Evolutionary conservation across 1,284 basidiomycete genomes (phyloP).

Genomic region (Ceratobasidium sp.): DNA sequence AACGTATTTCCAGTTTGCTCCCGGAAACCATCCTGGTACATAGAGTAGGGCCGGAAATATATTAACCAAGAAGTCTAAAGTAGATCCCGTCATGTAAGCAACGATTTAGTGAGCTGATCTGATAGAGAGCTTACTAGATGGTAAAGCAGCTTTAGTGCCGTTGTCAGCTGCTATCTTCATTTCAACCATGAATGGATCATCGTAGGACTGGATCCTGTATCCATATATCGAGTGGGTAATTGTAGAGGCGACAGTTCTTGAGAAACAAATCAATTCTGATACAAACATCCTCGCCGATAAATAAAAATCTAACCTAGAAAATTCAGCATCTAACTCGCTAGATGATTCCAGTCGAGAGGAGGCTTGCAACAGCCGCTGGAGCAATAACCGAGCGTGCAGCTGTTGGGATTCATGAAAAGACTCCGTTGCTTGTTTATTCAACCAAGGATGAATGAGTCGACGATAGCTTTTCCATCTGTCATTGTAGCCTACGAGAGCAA

Average conservation of each 20-base stretch:
- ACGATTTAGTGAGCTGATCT: background rate
- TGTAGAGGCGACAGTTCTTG: background rate
- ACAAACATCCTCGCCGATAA: too few species aligned
- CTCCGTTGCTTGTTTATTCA: background rate
- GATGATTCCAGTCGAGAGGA: background rate
- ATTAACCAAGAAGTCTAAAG: slow-evolving; percentile 20
- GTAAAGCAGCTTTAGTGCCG: background rate
- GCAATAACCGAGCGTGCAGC: background rate
- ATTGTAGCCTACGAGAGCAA: background rate
- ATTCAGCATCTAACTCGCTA: background rate
- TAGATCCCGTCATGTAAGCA: too few species aligned
- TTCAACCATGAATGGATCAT: background rate
- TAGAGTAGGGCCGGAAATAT: background rate
- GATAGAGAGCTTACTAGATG: background rate
- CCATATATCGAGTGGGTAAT: slow-evolving; percentile 2
- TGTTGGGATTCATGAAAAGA: background rate
- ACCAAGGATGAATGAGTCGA: slow-evolving; percentile 6
- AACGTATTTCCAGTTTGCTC: slow-evolving; percentile 9
- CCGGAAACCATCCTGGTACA: slow-evolving; percentile 23
- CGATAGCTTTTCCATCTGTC: slow-evolving; percentile 17
- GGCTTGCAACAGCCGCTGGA: background rate
- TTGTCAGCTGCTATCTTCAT: background rate
- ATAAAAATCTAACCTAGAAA: background rate
- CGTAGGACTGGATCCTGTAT: slow-evolving; percentile 1
- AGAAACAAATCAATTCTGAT: too few species aligned